These are phyloP conservation scores for Scytalidium lignicola DNA, from an alignment of 2,329 filamentous ascomycete species.

Conservation along the genomic window DNA sequence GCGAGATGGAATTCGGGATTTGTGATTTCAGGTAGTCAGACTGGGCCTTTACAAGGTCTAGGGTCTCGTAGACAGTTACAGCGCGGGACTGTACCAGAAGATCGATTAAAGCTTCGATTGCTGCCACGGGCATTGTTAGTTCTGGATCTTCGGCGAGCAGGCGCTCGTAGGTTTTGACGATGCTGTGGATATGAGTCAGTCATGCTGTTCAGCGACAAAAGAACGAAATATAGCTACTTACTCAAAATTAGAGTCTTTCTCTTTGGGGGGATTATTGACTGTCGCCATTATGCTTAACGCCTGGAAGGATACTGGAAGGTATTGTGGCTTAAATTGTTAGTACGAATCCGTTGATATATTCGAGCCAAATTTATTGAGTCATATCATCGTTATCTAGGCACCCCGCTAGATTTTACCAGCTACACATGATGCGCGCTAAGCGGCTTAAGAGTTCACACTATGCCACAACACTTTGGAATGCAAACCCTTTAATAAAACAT, in stretches of 20 bases:
- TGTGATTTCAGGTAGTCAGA: constrained; percentile 71
- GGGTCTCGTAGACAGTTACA: constrained; percentile 88
- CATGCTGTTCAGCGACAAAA: background rate
- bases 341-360: too few relatives aligned
- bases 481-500: too few relatives aligned
- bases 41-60: constrained; percentile 75
- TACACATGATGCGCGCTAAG: too few relatives aligned
- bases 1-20: constrained; percentile 82
- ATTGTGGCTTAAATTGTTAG: too few relatives aligned
- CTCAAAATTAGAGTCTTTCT: background rate
- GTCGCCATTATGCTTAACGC: background rate
- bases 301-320: background rate
- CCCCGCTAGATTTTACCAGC: too few relatives aligned
- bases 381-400: too few relatives aligned
- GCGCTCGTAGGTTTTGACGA: constrained; percentile 60
- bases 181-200: constrained; percentile 31
- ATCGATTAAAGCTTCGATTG: constrained; percentile 85
- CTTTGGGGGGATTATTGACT: background rate
- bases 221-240: background rate
- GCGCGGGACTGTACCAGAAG: constrained; percentile 75
- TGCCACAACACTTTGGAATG: too few relatives aligned
- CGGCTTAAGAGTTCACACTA: too few relatives aligned
- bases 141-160: constrained; percentile 68
- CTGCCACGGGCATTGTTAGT: constrained; percentile 91
- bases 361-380: too few relatives aligned